A percentile compares a stretch with the other conserved stretches of the same genome.
phyloP scores from a whole-genome alignment of 257 asterid genomes.

The Plantago elongata region DNA sequence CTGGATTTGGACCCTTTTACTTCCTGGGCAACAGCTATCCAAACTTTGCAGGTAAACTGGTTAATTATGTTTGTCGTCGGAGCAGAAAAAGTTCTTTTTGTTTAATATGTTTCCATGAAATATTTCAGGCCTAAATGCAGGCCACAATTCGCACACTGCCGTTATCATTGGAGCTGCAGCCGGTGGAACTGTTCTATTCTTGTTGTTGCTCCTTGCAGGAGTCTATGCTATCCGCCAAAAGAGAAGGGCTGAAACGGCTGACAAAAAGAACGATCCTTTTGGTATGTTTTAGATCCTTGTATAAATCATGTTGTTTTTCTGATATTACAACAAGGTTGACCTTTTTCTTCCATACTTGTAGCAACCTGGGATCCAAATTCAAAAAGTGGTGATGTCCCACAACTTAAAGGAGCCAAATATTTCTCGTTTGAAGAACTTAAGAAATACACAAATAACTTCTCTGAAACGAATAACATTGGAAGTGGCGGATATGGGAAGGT shows the following conservation, averaged over 20 bases:
- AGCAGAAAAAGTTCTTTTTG: too few relatives aligned
- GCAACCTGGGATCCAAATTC: constrained; percentile 67
- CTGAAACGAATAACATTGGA: constrained; percentile 56
- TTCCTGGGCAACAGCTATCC: constrained; percentile 41
- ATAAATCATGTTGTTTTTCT: neutral
- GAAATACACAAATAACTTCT: constrained; percentile 68
- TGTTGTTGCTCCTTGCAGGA: constrained; percentile 56
- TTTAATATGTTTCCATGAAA: too few relatives aligned
- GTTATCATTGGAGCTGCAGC: constrained; percentile 65
- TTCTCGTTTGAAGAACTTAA: constrained; percentile 77
- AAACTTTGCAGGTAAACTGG: constrained; percentile 51
- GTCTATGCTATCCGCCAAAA: constrained; percentile 70
- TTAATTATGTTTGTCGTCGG: neutral
- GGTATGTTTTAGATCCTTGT: constrained; percentile 36
- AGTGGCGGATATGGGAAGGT: constrained; percentile 97
- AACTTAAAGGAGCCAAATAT: constrained; percentile 61
- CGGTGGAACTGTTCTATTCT: constrained; percentile 53
- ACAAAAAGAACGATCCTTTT: constrained; percentile 68
- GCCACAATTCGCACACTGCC: constrained; percentile 32
- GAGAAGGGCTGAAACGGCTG: constrained; percentile 61
- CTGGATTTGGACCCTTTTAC: constrained; percentile 60
- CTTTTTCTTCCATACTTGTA: constrained; percentile 29
- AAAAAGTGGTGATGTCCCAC: constrained; percentile 76
- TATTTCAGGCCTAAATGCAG: constrained; percentile 3
- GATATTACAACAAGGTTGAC: constrained; percentile 10